Conservation (phyloP, 257 asterid genomes). For the Solanum virginianum region DNA sequence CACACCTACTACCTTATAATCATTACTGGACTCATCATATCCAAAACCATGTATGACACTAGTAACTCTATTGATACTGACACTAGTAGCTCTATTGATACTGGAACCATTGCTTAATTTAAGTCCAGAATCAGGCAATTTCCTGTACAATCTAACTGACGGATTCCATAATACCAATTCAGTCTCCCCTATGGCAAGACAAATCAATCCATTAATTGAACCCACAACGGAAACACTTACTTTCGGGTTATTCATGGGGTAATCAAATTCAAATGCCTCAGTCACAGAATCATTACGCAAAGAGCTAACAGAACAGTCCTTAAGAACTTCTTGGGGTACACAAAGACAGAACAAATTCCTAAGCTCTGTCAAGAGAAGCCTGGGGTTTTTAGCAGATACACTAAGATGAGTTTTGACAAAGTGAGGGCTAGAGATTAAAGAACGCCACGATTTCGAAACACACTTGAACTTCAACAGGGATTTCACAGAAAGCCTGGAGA, state of each 20-base stretch:
- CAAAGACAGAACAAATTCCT: background rate
- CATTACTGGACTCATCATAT: constrained; percentile 25
- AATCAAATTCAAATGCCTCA: background rate
- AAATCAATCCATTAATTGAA: no score
- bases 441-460: background rate
- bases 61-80: background rate
- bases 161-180: no score
- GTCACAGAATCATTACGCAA: constrained; percentile 11
- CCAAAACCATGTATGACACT: constrained; percentile 19
- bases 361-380: background rate
- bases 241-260: background rate
- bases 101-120: no score
- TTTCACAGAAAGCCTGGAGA: background rate
- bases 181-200: no score
- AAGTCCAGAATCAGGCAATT: no score
- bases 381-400: background rate
- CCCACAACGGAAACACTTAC: background rate
- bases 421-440: background rate
- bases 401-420: background rate
- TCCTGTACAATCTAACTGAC: no score
- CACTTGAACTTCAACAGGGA: background rate
- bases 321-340: background rate
- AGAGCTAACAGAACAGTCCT: constrained; percentile 15
- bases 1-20: constrained; percentile 20
- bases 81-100: background rate